Conservation (phyloP, 1,139 yeast species). For the Arxiozyma slooffiae region DNA sequence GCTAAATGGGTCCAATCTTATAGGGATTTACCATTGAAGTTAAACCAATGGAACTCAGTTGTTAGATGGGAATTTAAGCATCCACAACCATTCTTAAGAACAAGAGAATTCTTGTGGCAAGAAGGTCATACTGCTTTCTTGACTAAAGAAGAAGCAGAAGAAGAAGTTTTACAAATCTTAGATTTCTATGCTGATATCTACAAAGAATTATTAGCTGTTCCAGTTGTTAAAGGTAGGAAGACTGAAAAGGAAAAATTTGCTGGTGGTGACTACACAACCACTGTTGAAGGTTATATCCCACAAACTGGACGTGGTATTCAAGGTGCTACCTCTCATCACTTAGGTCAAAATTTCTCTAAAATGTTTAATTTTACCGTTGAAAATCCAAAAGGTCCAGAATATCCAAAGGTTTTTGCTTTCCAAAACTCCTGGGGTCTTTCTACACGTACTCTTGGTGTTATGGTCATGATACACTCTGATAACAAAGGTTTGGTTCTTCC, state of each 20-base stretch:
- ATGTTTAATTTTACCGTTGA: constrained; percentile 96
- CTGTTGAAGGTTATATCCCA: constrained; percentile 94
- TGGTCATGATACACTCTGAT: constrained; percentile 98
- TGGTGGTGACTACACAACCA: constrained; percentile 92
- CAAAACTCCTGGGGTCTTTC: constrained; percentile 99
- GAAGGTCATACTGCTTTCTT: constrained; percentile 98
- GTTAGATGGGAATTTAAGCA: constrained; percentile 99
- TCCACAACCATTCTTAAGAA: constrained; percentile 98
- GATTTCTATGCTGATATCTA: constrained; percentile 79
- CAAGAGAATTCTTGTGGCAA: constrained; percentile 99
- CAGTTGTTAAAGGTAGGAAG: constrained; percentile 89
- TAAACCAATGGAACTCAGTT: constrained; percentile 99
- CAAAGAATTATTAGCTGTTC: constrained; percentile 90
- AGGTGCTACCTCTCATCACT: constrained; percentile 96
- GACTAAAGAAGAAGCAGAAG: constrained; percentile 65
- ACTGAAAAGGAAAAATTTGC: constrained; percentile 98
- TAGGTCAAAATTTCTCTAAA: constrained; percentile 96
- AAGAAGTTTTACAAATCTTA: constrained; percentile 78
- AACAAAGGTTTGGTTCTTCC: constrained; percentile 97
- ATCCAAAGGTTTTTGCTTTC: constrained; percentile 79
- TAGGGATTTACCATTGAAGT: constrained; percentile 90
- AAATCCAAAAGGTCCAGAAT: constrained; percentile 81
- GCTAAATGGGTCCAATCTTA: constrained; percentile 98
- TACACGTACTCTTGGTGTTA: constrained; percentile 97
- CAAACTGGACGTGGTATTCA: constrained; percentile 99